Conservation (phyloP, 805 yeast genomes). For the Kluyveromyces nonfermentans region DNA sequence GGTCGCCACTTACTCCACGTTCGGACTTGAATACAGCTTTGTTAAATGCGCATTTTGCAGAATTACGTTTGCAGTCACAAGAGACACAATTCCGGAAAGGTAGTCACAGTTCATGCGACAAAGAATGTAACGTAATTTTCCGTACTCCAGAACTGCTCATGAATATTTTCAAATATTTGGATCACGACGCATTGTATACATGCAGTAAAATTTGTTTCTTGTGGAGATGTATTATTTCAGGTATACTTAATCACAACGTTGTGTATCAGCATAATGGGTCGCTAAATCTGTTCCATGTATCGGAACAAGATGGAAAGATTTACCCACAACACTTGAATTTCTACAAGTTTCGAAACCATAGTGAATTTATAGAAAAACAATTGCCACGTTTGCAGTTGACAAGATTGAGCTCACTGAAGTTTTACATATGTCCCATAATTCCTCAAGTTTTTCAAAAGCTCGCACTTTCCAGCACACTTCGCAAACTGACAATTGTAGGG, state of each 20-base stretch:
- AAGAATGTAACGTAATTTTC: constrained; percentile 38
- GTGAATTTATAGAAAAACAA: constrained; percentile 34
- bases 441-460: constrained; percentile 46
- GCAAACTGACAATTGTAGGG: constrained; percentile 56
- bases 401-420: constrained; percentile 36
- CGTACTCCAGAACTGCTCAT: constrained; percentile 67
- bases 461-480: constrained; percentile 30
- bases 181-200: constrained; percentile 32
- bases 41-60: background rate
- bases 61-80: background rate
- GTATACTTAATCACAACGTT: background rate
- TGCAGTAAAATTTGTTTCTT: background rate
- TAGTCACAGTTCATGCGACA: background rate
- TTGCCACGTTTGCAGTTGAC: constrained; percentile 35
- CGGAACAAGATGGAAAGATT: background rate
- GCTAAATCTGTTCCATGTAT: background rate
- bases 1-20: background rate
- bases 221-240: background rate
- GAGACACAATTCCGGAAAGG: background rate
- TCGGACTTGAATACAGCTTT: background rate
- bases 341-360: background rate
- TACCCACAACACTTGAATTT: background rate
- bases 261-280: background rate
- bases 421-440: constrained; percentile 72
- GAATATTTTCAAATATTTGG: constrained; percentile 53